Base-by-base conservation (phyloP, 2,329 filamentous ascomycete species). In the Leptosphaerulina australis region DNA sequence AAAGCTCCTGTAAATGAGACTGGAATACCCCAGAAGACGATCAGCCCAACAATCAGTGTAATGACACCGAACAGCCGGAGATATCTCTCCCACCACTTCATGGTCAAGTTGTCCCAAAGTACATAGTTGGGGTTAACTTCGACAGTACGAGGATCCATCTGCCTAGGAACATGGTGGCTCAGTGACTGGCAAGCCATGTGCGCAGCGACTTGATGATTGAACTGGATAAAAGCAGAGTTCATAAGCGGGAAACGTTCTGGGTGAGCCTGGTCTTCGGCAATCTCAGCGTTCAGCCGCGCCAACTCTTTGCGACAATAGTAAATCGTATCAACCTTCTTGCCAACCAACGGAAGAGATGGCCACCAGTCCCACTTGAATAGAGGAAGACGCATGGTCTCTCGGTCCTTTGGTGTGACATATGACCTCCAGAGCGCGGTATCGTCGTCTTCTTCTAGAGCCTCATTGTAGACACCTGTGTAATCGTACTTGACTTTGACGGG, bases 171-270 rank as follows among this genome's bases (percentile, higher is more conserved):
- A 64, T 99, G 94, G 69, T 97, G 91, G 29, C 88, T 91, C 35
- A 95, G 81, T 37, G 90, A 86, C 70, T 99, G 94, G 69, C 91
- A 97, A 50, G 93, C 94, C 94, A 99, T 97, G 66, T 99, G 94
- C 0, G 94, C 94, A 5, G 93, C 92, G 1, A 97, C 90, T 70
- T 99, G 94, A 67, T 97, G 88, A 67, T 99, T 96, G 80, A 99
- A 99, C 69, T 99, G 94, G 54, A 99, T 91, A 63, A 99, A 99
- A 0, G 94, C 94, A 0, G 93, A 96, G 65, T 90, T 96, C 91
- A 97, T 95, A 36, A 92, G 76, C 0, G 93, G 92, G 56, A 91
- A 97, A 4, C 87, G 85, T 59, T 97, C 92, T 0, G 89, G 88
- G 38, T 94, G 81, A 44, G 87, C 82, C 69, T 99, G 94, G 59